Evolutionary conservation across 2,329 filamentous ascomycete genomes (phyloP), one percentile per base, ranked within the genome.

Genomic region (Ophiostoma angusticollis): DNA sequence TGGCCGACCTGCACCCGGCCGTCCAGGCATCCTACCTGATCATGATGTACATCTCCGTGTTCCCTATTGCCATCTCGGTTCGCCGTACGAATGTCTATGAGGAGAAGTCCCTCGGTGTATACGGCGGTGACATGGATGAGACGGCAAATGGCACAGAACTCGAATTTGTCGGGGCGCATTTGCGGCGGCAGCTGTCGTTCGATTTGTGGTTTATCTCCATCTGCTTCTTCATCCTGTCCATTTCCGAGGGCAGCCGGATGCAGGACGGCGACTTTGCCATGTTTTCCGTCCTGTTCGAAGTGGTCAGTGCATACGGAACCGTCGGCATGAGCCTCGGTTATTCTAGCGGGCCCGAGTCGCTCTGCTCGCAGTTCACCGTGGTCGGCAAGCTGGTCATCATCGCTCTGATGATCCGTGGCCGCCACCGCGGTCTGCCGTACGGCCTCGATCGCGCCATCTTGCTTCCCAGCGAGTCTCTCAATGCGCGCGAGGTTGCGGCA

Each of bases 21-120:
- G 84, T 95, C 42, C 87, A 94, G 52, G 85, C 93, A 12, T 84
- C 86, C 18, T 96, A 95, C 62, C 67, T 96, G 59, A 79, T 96
- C 58, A 96, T 96, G 91, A 96, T 96, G 91, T 96, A 96, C 59
- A 94, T 96, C 45, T 94, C 87, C 42, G 84, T 95, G 43, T 93
- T 94, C 50, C 89, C 89, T 5, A 93, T 96, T 50, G 89, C 91
- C 54, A 96, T 96, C 52, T 91, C 84, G 6, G 82, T 96, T 51
- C 85, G 89, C 38, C 72, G 84, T 47, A 95, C 89, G 42, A 96
- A 96, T 55, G 89, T 95, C 3, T 96, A 96, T 63, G 89, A 95
- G 59, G 89, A 96, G 55, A 84, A 80, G 48, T 84, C 79, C 1
- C 70, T 91, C 0, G 84, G 84, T 5, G 75, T 93, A 22, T 86